Percentiles rank a stretch among this genome's conserved stretches.
phyloP scores from a whole-genome alignment of 352 stramenopile species.

The Phytopythium cucurbitacearum region DNA sequence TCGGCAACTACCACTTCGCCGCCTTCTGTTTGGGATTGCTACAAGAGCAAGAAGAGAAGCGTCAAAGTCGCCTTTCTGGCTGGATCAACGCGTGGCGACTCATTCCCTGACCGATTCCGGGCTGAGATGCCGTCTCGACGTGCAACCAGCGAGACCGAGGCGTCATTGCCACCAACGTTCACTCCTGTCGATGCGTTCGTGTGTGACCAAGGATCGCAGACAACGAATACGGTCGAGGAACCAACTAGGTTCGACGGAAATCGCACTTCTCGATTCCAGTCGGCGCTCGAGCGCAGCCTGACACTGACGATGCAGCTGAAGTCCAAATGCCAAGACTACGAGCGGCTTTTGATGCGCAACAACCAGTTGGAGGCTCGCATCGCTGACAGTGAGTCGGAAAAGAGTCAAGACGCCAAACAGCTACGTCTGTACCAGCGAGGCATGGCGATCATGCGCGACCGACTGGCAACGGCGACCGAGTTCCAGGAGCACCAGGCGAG shows the following conservation, averaged over 20 bases:
- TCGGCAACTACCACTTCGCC: constrained; percentile 1
- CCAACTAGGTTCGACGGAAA: background rate
- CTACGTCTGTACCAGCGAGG: constrained; percentile 21
- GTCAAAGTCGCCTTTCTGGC: constrained; percentile 27
- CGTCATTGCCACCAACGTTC: constrained; percentile 11
- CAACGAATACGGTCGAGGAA: constrained; percentile 8
- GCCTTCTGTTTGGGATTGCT: background rate
- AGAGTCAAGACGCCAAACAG: constrained; percentile 19
- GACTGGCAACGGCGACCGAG: constrained; percentile 18
- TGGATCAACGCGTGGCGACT: constrained; percentile 1
- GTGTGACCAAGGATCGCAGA: constrained; percentile 27
- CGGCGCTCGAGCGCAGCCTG: constrained; percentile 34
- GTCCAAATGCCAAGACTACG: constrained; percentile 35
- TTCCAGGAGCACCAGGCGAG: constrained; percentile 25
- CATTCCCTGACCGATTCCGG: constrained; percentile 23
- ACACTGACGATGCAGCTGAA: constrained; percentile 29
- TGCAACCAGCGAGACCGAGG: background rate
- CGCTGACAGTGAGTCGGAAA: constrained; percentile 14
- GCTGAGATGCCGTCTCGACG: constrained; percentile 12
- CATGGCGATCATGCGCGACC: constrained; percentile 29
- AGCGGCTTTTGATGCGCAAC: constrained; percentile 26
- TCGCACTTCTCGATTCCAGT: constrained; percentile 14
- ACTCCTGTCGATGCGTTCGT: constrained; percentile 20
- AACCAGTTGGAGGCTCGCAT: constrained; percentile 15
- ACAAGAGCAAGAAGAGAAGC: constrained; percentile 4